These are phyloP conservation scores for Backusella liffmaniae DNA, from an alignment of 192 early-diverging fungal genomes.

Conservation along the genomic window DNA sequence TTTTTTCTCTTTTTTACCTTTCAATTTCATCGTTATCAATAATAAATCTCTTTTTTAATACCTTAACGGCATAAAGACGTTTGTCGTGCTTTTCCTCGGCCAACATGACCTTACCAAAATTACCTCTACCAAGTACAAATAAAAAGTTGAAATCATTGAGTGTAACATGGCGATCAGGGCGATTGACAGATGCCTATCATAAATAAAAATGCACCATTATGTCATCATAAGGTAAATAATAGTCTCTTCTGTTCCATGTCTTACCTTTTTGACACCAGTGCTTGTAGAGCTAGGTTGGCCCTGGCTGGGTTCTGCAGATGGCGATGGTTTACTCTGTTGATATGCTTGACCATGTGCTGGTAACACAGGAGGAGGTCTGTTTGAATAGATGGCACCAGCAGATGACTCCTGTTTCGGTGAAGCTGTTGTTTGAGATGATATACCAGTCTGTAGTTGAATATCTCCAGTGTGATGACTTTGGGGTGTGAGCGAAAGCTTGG, in stretches of 20 bases:
- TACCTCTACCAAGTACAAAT: conserved; percentile 96
- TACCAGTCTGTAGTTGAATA: not conserved
- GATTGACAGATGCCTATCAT: not conserved
- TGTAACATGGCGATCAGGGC: conserved; percentile 59
- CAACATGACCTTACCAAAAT: conserved; percentile 99
- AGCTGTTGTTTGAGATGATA: not conserved
- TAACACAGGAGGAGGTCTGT: not conserved
- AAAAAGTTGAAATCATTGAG: conserved; percentile 93
- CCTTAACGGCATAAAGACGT: conserved; percentile 94
- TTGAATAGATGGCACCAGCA: not conserved
- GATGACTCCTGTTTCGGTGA: not conserved
- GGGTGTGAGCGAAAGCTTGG: not conserved
- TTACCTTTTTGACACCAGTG: not conserved
- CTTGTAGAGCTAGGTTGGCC: not conserved
- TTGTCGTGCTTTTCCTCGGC: conserved; percentile 86
- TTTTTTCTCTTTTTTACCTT: conserved; percentile 43
- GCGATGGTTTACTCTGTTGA: conserved; percentile 36
- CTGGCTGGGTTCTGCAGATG: conserved; percentile 31
- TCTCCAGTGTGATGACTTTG: not conserved
- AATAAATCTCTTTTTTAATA: conserved; percentile 97
- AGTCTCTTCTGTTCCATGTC: too few species aligned
- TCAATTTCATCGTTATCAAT: conserved; percentile 98
- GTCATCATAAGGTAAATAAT: too few species aligned
- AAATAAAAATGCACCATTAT: too few species aligned
- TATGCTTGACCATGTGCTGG: not conserved